A percentile compares a stretch with the other conserved stretches of the same genome.
These are phyloP conservation scores for Xylariaceae sp. DNA, from an alignment of 2,329 filamentous ascomycete genomes.

Conservation along the genomic window DNA sequence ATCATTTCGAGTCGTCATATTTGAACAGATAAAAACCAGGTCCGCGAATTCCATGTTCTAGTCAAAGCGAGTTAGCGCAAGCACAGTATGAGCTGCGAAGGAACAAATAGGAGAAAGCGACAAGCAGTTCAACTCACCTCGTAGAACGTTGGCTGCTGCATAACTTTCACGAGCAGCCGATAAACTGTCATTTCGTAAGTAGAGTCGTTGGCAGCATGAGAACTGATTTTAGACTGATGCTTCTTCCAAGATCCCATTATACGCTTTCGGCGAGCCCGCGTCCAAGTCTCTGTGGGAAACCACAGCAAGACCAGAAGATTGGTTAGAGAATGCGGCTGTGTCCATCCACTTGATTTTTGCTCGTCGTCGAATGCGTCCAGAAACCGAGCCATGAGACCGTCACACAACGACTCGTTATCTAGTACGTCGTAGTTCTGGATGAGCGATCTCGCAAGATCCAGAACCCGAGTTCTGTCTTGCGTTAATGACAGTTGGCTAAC, in stretches of 20 bases:
- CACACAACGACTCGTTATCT: constrained; percentile 28
- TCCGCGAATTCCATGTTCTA: constrained; percentile 32
- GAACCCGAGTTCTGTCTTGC: constrained; percentile 9
- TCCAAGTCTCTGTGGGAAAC: constrained; percentile 28
- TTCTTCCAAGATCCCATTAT: constrained; percentile 34
- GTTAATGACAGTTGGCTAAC: constrained; percentile 12
- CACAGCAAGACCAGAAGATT: constrained; percentile 24
- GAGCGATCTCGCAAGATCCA: constrained; percentile 17
- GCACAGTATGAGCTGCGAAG: not conserved
- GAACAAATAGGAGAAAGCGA: not conserved
- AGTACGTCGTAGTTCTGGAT: constrained; percentile 25
- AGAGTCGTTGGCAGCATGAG: constrained; percentile 18
- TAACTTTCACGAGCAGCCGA: constrained; percentile 28
- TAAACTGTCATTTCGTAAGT: constrained; percentile 24
- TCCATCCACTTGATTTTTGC: constrained; percentile 24
- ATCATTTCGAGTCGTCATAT: constrained; percentile 14
- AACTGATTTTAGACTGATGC: constrained; percentile 21
- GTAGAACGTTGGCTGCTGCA: constrained; percentile 34
- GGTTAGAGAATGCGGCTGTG: constrained; percentile 21
- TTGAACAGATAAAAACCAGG: constrained; percentile 25
- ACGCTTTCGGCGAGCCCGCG: constrained; percentile 31
- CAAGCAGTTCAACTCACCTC: constrained; percentile 21
- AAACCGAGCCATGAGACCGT: constrained; percentile 25
- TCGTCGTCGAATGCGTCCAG: constrained; percentile 24
- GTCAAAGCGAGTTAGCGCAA: constrained; percentile 9